Base-by-base conservation (phyloP, 352 stramenopile species). In the Pythium monospermum region DNA sequence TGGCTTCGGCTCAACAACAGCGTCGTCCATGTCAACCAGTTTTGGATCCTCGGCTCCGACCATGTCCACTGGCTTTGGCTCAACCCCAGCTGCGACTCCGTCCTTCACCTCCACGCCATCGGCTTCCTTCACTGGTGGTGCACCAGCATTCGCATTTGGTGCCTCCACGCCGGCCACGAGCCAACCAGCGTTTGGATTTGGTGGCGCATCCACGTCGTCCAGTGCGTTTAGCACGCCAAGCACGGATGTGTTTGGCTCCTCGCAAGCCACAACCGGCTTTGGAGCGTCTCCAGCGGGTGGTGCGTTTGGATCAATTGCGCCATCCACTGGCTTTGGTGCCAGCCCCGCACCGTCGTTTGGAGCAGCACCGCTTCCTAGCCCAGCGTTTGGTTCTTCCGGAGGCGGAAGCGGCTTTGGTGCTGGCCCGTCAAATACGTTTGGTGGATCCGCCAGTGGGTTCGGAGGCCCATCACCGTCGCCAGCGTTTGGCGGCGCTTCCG, bases 171-270 rank as follows among this genome's bases (percentile, higher is more conserved):
- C 44, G 38, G 35, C 44, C 53, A 76, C 50, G 33, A 68, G 18
- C 50, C 53, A 62, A 22, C 40, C 55, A 19, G 44, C 43, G 10
- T 68, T 64, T 33, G 55, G 49, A 12, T 61, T 61, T 4, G 32
- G 47, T 22, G 30, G 30, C 30, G 50, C 60, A 1, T 43, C 53
- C 6, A 49, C 54, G 0, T 31, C 59, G 5, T 64, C 59, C 27
- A 68, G 44, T 46, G 49, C 49, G 5, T 66, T 66, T 26, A 52
- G 30, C 30, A 61, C 51, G 15, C 41, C 55, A 31, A 65, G 59
- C 7, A 59, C 71, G 15, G 68, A 68, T 44, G 57, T 47, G 4
- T 85, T 82, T 56, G 71, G 70, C 13, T 50, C 66, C 10, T 58
- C 67, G 10, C 55, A 18, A 16, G 49, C 44, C 11, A 37, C 48